These are phyloP conservation scores for Xylaria digitata DNA, from an alignment of 2,329 filamentous ascomycete species.

Conservation along the genomic window DNA sequence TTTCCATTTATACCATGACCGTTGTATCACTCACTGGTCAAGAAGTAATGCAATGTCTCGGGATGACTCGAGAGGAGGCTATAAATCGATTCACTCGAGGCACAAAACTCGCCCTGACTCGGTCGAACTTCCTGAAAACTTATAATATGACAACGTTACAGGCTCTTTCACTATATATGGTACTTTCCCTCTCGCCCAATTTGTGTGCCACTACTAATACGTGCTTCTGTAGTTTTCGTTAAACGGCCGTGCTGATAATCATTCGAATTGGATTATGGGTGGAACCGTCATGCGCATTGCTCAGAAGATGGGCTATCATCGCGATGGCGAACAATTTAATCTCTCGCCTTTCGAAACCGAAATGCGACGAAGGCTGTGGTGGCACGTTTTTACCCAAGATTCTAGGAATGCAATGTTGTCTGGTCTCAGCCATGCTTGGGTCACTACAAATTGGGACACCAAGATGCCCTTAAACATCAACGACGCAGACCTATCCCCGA, in stretches of 20 bases:
- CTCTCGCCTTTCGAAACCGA: constrained; percentile 56
- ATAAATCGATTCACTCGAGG: constrained; percentile 40
- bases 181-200: constrained; percentile 13
- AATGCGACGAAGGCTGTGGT: constrained; percentile 59
- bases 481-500: constrained; percentile 46
- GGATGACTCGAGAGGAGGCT: constrained; percentile 33
- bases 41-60: constrained; percentile 51
- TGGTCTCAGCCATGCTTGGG: constrained; percentile 43
- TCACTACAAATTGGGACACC: constrained; percentile 40
- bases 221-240: constrained; percentile 30
- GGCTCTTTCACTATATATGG: constrained; percentile 49
- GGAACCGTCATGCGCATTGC: constrained; percentile 56
- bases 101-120: constrained; percentile 40
- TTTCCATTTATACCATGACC: constrained; percentile 60
- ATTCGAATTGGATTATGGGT: constrained; percentile 49
- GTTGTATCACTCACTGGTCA: constrained; percentile 54
- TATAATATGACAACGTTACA: constrained; percentile 52
- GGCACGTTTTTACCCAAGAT: constrained; percentile 52
- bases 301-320: constrained; percentile 56
- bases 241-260: constrained; percentile 33
- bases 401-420: constrained; percentile 42
- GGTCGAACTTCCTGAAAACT: constrained; percentile 50
- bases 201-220: constrained; percentile 7
- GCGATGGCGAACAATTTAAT: constrained; percentile 51
- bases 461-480: constrained; percentile 47